Conservation (phyloP, 1,284 basidiomycete genomes). For the Austroboletus novae-zelandiae region DNA sequence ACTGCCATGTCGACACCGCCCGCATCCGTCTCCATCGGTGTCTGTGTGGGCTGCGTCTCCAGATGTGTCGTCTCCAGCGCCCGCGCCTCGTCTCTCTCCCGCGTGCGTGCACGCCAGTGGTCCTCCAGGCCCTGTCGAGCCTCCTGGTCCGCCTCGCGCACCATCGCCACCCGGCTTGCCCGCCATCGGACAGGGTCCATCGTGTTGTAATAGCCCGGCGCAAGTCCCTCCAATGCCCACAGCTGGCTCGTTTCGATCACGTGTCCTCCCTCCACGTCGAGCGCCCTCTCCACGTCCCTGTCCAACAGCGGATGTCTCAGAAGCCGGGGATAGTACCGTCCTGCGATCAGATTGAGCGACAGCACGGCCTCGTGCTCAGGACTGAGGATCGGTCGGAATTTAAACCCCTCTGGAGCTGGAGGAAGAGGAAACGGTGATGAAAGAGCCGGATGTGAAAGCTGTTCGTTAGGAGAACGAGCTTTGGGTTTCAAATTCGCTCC, state of each 20-base stretch:
- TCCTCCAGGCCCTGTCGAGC: conserved; percentile 42
- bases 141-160: conserved; percentile 53
- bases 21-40: conserved; percentile 19
- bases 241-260: conserved; percentile 45
- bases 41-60: conserved; percentile 8
- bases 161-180: conserved; percentile 48
- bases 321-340: conserved; percentile 72
- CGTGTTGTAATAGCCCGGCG: conserved; percentile 58
- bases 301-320: conserved; percentile 58
- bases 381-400: conserved; percentile 64
- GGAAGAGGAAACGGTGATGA: conserved; percentile 50
- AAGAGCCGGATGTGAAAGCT: conserved; percentile 40
- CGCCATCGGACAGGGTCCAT: conserved; percentile 60
- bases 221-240: conserved; percentile 67
- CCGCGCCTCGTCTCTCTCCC: conserved; percentile 33
- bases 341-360: conserved; percentile 63
- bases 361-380: conserved; percentile 64
- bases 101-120: conserved; percentile 37
- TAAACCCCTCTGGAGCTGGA: conserved; percentile 58
- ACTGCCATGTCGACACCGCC: conserved; percentile 38
- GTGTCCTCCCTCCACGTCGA: conserved; percentile 35
- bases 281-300: conserved; percentile 38
- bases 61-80: conserved; percentile 33
- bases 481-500: conserved; percentile 13
- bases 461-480: conserved; percentile 26